Evolutionary conservation across 345 rosid genomes (phyloP).

Genomic region (Pugionium cornutum): DNA sequence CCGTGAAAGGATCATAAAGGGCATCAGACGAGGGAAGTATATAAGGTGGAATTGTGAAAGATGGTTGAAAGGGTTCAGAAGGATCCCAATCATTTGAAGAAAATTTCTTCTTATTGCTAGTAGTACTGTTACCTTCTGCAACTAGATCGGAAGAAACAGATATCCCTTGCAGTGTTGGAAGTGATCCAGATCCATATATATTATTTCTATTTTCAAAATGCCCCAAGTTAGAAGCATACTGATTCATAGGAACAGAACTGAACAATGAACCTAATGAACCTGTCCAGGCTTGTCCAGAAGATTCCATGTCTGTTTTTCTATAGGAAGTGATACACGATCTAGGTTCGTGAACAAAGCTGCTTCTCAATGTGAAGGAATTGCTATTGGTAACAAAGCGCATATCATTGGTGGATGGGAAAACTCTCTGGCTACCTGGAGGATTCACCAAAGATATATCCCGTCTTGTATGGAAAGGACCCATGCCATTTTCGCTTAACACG

Average conservation of each 20-base stretch:
- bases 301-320: conserved; percentile 32
- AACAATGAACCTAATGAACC: conserved; percentile 46
- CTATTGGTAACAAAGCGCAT: conserved; percentile 40
- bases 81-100: conserved; percentile 82
- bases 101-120: conserved; percentile 44
- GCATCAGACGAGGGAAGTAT: conserved; percentile 53
- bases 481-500: conserved; percentile 6
- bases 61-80: conserved; percentile 79
- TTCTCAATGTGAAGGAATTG: conserved; percentile 44
- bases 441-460: conserved; percentile 38
- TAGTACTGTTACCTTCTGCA: conserved; percentile 36
- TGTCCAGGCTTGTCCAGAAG: conserved; percentile 43
- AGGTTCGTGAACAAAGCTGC: conserved; percentile 48
- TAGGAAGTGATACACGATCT: conserved; percentile 46
- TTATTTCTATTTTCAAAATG: conserved; percentile 40
- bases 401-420: conserved; percentile 41
- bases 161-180: conserved; percentile 41
- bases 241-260: conserved; percentile 43
- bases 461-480: conserved; percentile 29
- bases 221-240: conserved; percentile 43
- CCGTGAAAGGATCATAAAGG: conserved; percentile 63
- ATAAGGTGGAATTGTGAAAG: conserved; percentile 53
- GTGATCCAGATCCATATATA: conserved; percentile 36
- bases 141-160: conserved; percentile 47
- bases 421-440: conserved; percentile 35